Evolutionary conservation across 2,329 filamentous ascomycete species (phyloP).

Genomic region (Purpureocillium lavendulum): DNA sequence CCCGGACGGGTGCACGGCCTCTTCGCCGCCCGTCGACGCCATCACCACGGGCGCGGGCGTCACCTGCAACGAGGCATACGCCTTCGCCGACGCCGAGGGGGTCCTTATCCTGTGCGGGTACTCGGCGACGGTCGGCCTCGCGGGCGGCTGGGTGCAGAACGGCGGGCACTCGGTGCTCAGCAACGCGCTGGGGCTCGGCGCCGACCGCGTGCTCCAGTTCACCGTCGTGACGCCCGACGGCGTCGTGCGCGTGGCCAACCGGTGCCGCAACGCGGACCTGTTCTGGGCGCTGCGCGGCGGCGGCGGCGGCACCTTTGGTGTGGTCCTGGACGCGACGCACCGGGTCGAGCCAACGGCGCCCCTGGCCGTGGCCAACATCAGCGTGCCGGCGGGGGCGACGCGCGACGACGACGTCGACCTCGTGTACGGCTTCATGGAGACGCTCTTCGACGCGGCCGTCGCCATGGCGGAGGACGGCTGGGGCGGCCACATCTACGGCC

Average conservation of each 20-base stretch:
- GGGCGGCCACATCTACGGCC: slow-evolving; percentile 12
- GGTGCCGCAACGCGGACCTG: slow-evolving; percentile 32
- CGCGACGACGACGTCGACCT: too few species aligned
- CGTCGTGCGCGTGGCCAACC: slow-evolving; percentile 27
- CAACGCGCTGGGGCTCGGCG: slow-evolving; percentile 29
- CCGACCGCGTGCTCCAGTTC: slow-evolving; percentile 22
- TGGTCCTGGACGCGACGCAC: slow-evolving; percentile 29
- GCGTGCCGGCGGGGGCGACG: neutral
- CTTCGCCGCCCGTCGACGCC: neutral
- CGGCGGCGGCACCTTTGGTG: slow-evolving; percentile 32
- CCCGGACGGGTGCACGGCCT: slow-evolving; percentile 1
- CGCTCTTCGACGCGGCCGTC: slow-evolving; percentile 8
- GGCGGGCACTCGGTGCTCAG: slow-evolving; percentile 41
- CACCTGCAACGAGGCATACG: slow-evolving; percentile 6
- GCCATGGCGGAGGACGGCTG: slow-evolving; percentile 9
- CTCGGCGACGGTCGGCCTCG: slow-evolving; percentile 14
- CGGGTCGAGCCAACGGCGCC: slow-evolving; percentile 1
- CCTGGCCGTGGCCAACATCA: slow-evolving; percentile 3
- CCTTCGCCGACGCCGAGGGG: slow-evolving; percentile 3
- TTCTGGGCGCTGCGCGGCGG: slow-evolving; percentile 42
- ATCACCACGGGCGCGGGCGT: slow-evolving; percentile 5
- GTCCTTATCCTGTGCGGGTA: slow-evolving; percentile 5
- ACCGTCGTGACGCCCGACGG: slow-evolving; percentile 36
- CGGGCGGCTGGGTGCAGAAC: slow-evolving; percentile 22
- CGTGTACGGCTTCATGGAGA: slow-evolving; percentile 4